A percentile compares a stretch with the other conserved stretches of the same genome.
phyloP scores from a whole-genome alignment of 1,284 basidiomycete genomes.

The Pseudozyma hubeiensis region DNA sequence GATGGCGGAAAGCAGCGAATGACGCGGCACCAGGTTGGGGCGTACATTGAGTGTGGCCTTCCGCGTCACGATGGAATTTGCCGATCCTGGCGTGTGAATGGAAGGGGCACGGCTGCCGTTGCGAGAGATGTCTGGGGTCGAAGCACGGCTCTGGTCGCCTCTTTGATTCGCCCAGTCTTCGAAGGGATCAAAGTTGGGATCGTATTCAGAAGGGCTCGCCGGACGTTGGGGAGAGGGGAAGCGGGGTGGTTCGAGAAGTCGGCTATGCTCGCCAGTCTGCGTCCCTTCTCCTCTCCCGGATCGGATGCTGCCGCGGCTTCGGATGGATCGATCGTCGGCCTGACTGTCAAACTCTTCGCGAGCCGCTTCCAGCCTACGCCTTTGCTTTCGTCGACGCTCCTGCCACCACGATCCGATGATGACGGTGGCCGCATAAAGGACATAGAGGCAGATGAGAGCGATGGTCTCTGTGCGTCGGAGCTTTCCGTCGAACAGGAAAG shows the following conservation, averaged over 20 bases:
- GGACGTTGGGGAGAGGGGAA: constrained; percentile 22
- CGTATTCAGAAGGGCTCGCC: constrained; percentile 55
- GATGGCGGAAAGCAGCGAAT: constrained; percentile 87
- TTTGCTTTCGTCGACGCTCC: constrained; percentile 48
- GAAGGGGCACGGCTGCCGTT: constrained; percentile 22
- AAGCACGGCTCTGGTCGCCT: constrained; percentile 17
- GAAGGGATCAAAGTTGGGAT: constrained; percentile 58
- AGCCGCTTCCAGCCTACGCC: constrained; percentile 43
- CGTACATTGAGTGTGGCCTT: constrained; percentile 22
- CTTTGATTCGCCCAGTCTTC: constrained; percentile 47
- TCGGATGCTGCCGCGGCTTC: constrained; percentile 21
- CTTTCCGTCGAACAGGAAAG: constrained; percentile 81
- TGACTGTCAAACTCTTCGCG: constrained; percentile 49
- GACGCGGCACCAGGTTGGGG: constrained; percentile 53
- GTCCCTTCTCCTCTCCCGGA: constrained; percentile 9
- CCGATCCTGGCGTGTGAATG: constrained; percentile 34
- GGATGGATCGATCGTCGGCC: constrained; percentile 31
- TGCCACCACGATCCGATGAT: constrained; percentile 82
- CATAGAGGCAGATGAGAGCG: constrained; percentile 80
- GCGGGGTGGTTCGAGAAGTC: constrained; percentile 14
- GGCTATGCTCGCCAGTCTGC: not conserved
- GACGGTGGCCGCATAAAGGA: constrained; percentile 82
- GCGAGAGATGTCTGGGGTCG: constrained; percentile 20
- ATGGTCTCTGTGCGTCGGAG: constrained; percentile 82
- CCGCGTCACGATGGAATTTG: constrained; percentile 14